A percentile compares a stretch with the other conserved stretches of the same genome.
Conservation (phyloP, 2,329 filamentous ascomycete species). For the Fusarium napiforme region DNA sequence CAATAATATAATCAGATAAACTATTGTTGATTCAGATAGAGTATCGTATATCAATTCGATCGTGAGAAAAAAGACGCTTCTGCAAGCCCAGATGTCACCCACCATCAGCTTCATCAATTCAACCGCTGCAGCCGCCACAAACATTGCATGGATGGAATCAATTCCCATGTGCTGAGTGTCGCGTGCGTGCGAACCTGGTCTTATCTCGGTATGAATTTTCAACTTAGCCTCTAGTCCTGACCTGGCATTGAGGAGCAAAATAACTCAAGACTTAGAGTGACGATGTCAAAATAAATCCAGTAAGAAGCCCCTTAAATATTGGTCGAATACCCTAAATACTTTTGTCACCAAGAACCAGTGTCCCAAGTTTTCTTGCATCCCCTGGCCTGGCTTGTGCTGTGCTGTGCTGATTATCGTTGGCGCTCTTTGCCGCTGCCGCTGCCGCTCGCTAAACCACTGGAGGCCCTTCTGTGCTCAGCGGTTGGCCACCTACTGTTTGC, state of each 20-base stretch:
- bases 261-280: background rate
- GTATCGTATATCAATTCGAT: background rate
- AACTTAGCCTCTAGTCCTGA: background rate
- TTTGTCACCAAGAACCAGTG: background rate
- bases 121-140: slow-evolving; percentile 31
- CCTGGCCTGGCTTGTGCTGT: background rate
- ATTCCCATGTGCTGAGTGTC: slow-evolving; percentile 7
- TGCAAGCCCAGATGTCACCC: slow-evolving; percentile 1
- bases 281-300: background rate
- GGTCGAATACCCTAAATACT: background rate
- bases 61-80: background rate
- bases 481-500: background rate
- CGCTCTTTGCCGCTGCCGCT: slow-evolving; percentile 19
- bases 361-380: background rate
- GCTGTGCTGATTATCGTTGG: slow-evolving; percentile 13
- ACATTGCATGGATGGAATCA: background rate
- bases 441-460: slow-evolving; percentile 36
- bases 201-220: slow-evolving; percentile 19
- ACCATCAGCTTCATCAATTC: slow-evolving; percentile 2
- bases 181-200: slow-evolving; percentile 25
- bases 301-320: too few relatives aligned
- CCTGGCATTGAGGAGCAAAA: background rate
- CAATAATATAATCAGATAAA: background rate
- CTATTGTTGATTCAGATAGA: background rate
- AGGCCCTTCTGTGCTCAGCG: background rate